Base-by-base conservation (phyloP, 2,329 filamentous ascomycete genomes). In the Waltergamsia citrina region DNA sequence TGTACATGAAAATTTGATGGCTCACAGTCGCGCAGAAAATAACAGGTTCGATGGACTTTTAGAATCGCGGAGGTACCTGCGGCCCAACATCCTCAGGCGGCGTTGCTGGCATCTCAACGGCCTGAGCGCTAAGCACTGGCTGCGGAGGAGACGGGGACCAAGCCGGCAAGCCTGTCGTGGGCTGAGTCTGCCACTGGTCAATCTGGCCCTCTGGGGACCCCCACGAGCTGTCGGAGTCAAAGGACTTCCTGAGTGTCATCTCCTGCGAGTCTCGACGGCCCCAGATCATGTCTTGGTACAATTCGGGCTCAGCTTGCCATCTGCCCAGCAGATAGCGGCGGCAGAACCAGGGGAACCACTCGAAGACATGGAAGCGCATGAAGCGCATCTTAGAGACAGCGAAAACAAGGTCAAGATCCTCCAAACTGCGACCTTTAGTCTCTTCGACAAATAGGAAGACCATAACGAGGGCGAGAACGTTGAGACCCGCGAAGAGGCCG, bases 401-500 rank as follows among this genome's bases (percentile, higher is more conserved):
- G 36, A 63, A 65, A 22, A 65, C 49, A 25, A 52, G 44, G 30
- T 60, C 56, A 7, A 65, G 46, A 27, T 59, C 54, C 34, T 61
- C 57, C 7, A 62, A 49, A 10, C 50, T 54, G 11, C 51, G 47
- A 10, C 46, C 42, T 33, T 54, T 56, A 3, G 58, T 61, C 44
- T 62, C 58, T 33, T 61, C 57, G 15, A 62, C 50, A 11, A 61
- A 38, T 4, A 65, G 46, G 46, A 63, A 62, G 4, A 65, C 57
- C n/a, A 63, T 50, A 7, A 58, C 36, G 24, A 65, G 58, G 0
- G 65, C 63, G 3, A 68, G 28, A 2, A 69, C 29, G 41, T 69
- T 69, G 14, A 70, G 47, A 2, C 55, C 62, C 2, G 60, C 54
- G 40, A 69, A 71, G 20, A 71, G 55, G 2, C 61, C 62, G 4